phyloP scores from a whole-genome alignment of 164 flowering plant species.

The Euptelea pleiosperma region DNA sequence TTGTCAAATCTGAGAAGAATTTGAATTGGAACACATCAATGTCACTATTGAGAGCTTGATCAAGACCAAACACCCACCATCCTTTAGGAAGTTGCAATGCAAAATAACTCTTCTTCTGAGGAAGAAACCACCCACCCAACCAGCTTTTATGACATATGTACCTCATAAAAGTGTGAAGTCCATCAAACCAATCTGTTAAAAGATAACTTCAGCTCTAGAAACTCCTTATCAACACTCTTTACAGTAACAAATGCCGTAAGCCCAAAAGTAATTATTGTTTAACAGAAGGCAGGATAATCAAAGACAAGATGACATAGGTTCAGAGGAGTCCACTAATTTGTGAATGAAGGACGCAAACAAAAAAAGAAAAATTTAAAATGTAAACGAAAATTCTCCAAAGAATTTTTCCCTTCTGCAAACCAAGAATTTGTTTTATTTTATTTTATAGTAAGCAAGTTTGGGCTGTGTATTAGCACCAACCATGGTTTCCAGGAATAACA shows the following conservation, averaged over 20 bases:
- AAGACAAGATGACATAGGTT: background rate
- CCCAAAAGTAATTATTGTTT: background rate
- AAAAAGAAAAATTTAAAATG: no score
- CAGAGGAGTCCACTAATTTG: background rate
- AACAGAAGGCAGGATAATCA: background rate
- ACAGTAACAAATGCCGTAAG: background rate
- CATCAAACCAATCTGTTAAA: slow-evolving; percentile 96
- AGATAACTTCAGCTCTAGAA: slow-evolving; percentile 1
- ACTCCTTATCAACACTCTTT: background rate
- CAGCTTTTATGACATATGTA: slow-evolving; percentile 94
- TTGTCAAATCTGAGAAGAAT: slow-evolving; percentile 75
- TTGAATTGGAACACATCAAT: slow-evolving; percentile 97
- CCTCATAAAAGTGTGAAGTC: slow-evolving; percentile 94
- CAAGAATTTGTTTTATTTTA: background rate
- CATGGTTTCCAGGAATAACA: slow-evolving; percentile 98
- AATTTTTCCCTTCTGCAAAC: no score
- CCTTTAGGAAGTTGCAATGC: slow-evolving; percentile 90
- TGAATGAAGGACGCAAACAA: background rate
- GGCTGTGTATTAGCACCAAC: slow-evolving; percentile 38
- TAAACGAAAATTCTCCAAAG: no score
- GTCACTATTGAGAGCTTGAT: slow-evolving; percentile 92
- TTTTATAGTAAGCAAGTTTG: background rate
- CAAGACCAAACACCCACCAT: slow-evolving; percentile 99
- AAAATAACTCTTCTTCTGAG: slow-evolving; percentile 98
- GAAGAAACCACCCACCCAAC: slow-evolving; percentile 99